These are phyloP conservation scores for Trypanosoma brucei DNA, from an alignment of 208 protist species.

Conservation along the genomic window DNA sequence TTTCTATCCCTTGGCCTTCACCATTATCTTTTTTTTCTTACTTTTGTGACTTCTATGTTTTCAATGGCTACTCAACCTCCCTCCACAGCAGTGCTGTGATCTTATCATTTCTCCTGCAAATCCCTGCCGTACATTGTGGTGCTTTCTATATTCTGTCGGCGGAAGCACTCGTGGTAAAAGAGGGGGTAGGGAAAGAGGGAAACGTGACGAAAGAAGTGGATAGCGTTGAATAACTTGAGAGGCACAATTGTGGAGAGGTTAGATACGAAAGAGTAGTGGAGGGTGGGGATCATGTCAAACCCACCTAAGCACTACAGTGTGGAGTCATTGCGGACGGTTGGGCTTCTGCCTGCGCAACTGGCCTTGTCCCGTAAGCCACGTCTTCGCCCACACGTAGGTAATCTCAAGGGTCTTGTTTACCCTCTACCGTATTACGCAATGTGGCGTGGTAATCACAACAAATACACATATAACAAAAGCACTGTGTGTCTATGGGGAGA, in stretches of 20 bases:
- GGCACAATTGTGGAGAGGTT: neutral
- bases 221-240: neutral
- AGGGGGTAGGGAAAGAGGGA: no score
- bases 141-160: no score
- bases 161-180: no score
- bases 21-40: no score
- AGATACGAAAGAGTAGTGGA: neutral
- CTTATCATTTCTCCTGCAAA: no score
- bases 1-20: no score
- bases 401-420: conserved; percentile 69
- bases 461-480: conserved; percentile 80
- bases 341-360: conserved; percentile 60
- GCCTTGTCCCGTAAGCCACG: conserved; percentile 77
- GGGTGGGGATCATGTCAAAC: conserved; percentile 16
- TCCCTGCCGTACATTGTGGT: no score
- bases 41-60: no score
- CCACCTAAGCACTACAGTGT: conserved; percentile 54
- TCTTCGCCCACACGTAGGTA: conserved; percentile 61
- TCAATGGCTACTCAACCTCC: no score
- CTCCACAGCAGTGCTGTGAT: no score
- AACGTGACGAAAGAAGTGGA: no score
- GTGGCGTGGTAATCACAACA: conserved; percentile 88
- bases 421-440: conserved; percentile 88
- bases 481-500: conserved; percentile 79
- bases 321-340: conserved; percentile 52